phyloP scores from a whole-genome alignment of 2,329 filamentous ascomycete genomes.

The Thermoascus crustaceus region DNA sequence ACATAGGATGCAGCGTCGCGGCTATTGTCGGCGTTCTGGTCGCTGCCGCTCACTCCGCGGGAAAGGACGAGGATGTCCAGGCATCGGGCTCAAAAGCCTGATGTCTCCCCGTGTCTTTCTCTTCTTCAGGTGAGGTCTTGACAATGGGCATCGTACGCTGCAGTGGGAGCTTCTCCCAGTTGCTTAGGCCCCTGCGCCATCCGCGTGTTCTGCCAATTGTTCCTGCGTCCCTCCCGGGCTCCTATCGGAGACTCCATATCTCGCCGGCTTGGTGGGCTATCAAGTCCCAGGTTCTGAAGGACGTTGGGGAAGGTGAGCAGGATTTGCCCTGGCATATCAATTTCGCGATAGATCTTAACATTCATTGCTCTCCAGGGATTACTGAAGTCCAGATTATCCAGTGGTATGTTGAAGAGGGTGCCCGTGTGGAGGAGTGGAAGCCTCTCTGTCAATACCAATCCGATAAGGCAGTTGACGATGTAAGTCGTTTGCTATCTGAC shows the following conservation, averaged over 20 bases:
- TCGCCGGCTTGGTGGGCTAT: constrained; percentile 26
- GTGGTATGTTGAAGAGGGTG: constrained; percentile 97
- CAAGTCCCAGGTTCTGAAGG: constrained; percentile 34
- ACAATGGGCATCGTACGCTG: constrained; percentile 26
- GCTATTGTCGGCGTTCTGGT: constrained; percentile 7
- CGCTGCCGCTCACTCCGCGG: neutral
- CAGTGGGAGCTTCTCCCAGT: constrained; percentile 20
- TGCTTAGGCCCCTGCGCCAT: constrained; percentile 19
- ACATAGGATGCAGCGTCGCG: constrained; percentile 8
- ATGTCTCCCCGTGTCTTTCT: neutral
- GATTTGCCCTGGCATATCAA: neutral
- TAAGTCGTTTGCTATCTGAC: constrained; percentile 17
- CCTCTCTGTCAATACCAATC: constrained; percentile 97
- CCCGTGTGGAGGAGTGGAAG: constrained; percentile 94
- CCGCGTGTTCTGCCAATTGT: constrained; percentile 19
- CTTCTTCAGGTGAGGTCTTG: constrained; percentile 1
- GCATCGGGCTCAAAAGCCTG: neutral
- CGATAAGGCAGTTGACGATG: constrained; percentile 73
- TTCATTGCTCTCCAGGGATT: constrained; percentile 57
- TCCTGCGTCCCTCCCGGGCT: constrained; percentile 14
- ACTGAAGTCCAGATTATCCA: constrained; percentile 98
- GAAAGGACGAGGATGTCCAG: neutral
- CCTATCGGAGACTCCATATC: constrained; percentile 29
- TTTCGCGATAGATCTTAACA: constrained; percentile 12
- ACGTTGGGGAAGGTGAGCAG: constrained; percentile 35